A percentile compares a stretch with the other conserved stretches of the same genome.
Evolutionary conservation across 2,329 filamentous ascomycete genomes (phyloP).

Genomic region (Fusarium goolgardi): DNA sequence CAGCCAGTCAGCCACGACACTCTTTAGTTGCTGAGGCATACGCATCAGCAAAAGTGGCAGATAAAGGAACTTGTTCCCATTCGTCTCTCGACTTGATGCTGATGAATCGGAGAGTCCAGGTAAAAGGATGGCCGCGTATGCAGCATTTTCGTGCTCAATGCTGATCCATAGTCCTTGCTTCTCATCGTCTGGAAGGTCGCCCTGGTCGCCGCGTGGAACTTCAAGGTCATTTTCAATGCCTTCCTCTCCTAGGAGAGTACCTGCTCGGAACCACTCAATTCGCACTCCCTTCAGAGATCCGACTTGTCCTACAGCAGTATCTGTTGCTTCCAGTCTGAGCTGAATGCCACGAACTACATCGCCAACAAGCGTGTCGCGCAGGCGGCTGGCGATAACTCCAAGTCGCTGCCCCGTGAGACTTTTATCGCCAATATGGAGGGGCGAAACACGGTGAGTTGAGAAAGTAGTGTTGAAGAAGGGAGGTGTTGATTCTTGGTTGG

Average conservation of each 20-base stretch:
- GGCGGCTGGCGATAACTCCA: slow-evolving; percentile 57
- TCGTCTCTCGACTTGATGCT: neutral
- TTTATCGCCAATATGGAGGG: slow-evolving; percentile 61
- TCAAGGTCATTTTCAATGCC: slow-evolving; percentile 29
- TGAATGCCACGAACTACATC: slow-evolving; percentile 71
- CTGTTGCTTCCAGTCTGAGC: slow-evolving; percentile 60
- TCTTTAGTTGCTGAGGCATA: slow-evolving; percentile 65
- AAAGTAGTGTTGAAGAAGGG: slow-evolving; percentile 70
- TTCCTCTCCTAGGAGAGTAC: slow-evolving; percentile 50
- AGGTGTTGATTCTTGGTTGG: slow-evolving; percentile 43
- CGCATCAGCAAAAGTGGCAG: slow-evolving; percentile 66
- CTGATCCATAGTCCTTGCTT: slow-evolving; percentile 58
- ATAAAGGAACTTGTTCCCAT: slow-evolving; percentile 55
- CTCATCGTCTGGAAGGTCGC: slow-evolving; percentile 41
- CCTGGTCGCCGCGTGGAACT: slow-evolving; percentile 22
- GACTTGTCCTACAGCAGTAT: slow-evolving; percentile 54
- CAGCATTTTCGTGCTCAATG: slow-evolving; percentile 64
- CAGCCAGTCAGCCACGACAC: slow-evolving; percentile 63
- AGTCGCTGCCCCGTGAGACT: slow-evolving; percentile 56
- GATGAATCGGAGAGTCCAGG: slow-evolving; percentile 50
- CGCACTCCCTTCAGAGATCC: slow-evolving; percentile 60
- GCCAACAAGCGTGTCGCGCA: slow-evolving; percentile 67
- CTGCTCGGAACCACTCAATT: slow-evolving; percentile 59
- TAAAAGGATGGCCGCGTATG: slow-evolving; percentile 63
- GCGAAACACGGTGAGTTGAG: slow-evolving; percentile 66